Evolutionary conservation across 371 early-diverging fungal species (phyloP), one percentile per base, ranked within the genome.

Genomic region (Funneliformis caledonium): DNA sequence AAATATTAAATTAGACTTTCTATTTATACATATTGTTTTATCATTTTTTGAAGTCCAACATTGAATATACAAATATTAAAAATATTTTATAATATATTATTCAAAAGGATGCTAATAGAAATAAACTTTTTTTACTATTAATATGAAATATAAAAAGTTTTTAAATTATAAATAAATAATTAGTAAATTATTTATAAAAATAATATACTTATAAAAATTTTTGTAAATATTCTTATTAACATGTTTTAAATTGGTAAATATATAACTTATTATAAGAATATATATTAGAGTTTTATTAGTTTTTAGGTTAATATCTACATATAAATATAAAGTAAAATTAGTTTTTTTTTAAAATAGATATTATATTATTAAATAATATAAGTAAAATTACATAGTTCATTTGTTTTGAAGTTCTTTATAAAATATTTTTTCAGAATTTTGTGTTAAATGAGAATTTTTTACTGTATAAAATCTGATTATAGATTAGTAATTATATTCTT

Each of bases 341-440:
- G 6, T n/a, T 12, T 72, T 72, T 14, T 22, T 72, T n/a, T 16
- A 72, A 22, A 10, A 52, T 14, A 6, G 59, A 37, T 33, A 26
- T 73, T 52, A 73, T 52, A 52, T 56, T 52, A 31, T 73, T 52
- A 6, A 73, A n/a, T 52, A 73, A 26, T 31, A 8, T 43, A 73
- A 73, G n/a, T 11, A 73, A n/a, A 43, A 73, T 73, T 52, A 22
- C 7, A 52, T 73, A 56, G 6, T 73, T 37, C 42, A 73, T 73
- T 73, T 73, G 50, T 50, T 37, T 50, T 52, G 73, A 73, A 14
- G 37, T 52, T 73, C 73, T 52, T 73, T 26, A 73, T 73, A 19
- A 43, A 73, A 6, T 19, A 52, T 73, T 56, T 26, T 73, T 5
- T 69, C 31, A 31, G 1, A 45, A 4, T 45, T n/a, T 73, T 56